Evolutionary conservation across 305 asterid genomes (phyloP).

Genomic region (Striga hermonthica): DNA sequence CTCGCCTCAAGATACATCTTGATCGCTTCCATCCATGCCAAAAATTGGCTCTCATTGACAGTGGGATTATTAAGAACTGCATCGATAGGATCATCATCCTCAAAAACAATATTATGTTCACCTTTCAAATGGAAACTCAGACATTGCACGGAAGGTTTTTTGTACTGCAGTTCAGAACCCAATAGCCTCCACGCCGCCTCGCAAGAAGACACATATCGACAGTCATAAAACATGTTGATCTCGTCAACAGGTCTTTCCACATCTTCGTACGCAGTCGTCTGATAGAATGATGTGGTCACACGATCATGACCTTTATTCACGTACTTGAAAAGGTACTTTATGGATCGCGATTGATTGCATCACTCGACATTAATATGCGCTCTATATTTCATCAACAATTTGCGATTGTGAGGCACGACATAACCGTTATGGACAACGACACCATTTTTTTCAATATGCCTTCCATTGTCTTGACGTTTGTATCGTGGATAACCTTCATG

Average conservation of each 20-base stretch:
- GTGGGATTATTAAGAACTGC: background rate
- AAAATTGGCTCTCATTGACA: background rate
- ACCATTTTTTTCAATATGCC: background rate
- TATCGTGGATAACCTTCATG: background rate
- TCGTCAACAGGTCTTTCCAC: background rate
- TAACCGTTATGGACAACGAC: background rate
- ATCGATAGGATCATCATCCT: background rate
- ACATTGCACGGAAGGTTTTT: too few species aligned
- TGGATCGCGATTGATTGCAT: too few species aligned
- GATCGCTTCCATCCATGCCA: background rate
- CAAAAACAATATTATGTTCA: background rate
- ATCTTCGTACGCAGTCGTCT: background rate
- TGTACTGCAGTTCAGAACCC: too few species aligned
- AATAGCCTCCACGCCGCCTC: too few species aligned
- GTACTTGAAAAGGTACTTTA: background rate
- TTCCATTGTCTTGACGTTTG: background rate
- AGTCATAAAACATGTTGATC: background rate
- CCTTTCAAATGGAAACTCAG: background rate
- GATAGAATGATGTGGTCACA: background rate
- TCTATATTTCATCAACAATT: background rate
- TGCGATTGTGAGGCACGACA: background rate
- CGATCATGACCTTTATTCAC: background rate
- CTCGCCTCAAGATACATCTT: too few species aligned
- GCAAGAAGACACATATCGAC: background rate
- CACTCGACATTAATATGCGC: background rate